Percentiles rank a stretch among this genome's conserved stretches.
Evolutionary conservation across 1,139 yeast species (phyloP).

Genomic region (Candida tunisiensis): DNA sequence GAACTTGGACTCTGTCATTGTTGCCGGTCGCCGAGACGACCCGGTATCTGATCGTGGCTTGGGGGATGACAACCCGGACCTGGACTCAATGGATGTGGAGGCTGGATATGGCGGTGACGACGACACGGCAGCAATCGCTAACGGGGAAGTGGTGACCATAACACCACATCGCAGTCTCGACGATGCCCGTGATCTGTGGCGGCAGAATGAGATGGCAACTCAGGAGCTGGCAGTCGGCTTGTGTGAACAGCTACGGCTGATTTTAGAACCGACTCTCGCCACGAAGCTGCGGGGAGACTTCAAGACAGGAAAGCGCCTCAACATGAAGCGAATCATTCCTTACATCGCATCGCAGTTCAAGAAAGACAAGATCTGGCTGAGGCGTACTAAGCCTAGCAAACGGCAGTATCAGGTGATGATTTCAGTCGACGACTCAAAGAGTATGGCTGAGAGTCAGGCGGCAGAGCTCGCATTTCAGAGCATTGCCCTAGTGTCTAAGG

Average conservation of each 20-base stretch:
- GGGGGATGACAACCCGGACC: background rate
- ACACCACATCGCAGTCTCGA: constrained; percentile 20
- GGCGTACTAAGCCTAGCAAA: constrained; percentile 94
- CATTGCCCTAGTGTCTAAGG: constrained; percentile 86
- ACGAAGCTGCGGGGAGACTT: constrained; percentile 92
- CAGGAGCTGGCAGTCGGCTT: constrained; percentile 76
- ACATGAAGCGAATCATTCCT: constrained; percentile 95
- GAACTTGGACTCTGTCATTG: no score
- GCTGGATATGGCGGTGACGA: constrained; percentile 7
- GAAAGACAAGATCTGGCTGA: constrained; percentile 95
- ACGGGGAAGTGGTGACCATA: constrained; percentile 6
- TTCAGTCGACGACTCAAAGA: constrained; percentile 92
- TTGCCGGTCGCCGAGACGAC: no score
- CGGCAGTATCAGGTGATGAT: constrained; percentile 96
- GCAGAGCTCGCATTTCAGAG: constrained; percentile 88
- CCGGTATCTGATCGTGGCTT: no score
- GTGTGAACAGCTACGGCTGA: constrained; percentile 84
- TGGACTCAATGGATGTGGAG: background rate
- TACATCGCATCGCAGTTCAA: constrained; percentile 96
- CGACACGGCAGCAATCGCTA: constrained; percentile 11
- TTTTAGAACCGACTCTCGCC: constrained; percentile 88
- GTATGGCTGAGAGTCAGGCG: constrained; percentile 82
- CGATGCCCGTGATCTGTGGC: constrained; percentile 69
- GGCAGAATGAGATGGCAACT: constrained; percentile 62
- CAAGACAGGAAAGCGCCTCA: constrained; percentile 90